Percentiles rank a stretch among this genome's conserved stretches.
These are phyloP conservation scores for Endotrypanum monterogeii DNA, from an alignment of 208 protist genomes.

Conservation along the genomic window DNA sequence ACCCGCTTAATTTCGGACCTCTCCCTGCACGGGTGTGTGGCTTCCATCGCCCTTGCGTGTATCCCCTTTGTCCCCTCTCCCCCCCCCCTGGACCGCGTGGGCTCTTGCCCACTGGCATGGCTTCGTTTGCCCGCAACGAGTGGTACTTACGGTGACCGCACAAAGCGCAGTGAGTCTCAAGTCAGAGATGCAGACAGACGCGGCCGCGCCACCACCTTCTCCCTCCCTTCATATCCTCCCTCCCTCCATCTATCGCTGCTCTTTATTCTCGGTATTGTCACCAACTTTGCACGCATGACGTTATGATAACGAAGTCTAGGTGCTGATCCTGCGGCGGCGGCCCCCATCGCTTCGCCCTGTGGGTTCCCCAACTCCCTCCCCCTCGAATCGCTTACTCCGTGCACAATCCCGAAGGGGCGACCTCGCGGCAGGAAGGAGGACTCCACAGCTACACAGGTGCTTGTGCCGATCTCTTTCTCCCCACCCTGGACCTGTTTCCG, in stretches of 20 bases:
- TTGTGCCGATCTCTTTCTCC: not conserved
- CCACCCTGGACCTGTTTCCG: not conserved
- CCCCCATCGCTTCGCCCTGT: not conserved
- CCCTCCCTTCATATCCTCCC: not conserved
- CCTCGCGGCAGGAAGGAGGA: not conserved
- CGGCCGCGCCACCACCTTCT: not conserved
- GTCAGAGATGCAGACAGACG: not conserved
- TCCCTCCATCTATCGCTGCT: not conserved
- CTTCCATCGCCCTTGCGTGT: constrained; percentile 8
- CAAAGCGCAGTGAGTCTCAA: not conserved
- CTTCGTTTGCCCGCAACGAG: not conserved
- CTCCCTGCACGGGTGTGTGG: not conserved
- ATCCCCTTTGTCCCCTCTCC: not conserved
- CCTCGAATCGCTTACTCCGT: not conserved
- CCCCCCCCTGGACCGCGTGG: too few species aligned
- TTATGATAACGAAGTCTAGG: not conserved
- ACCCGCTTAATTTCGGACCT: not conserved
- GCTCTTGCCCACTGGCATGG: not conserved
- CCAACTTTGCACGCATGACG: not conserved
- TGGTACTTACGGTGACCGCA: not conserved
- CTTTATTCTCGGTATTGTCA: not conserved
- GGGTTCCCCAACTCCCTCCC: not conserved
- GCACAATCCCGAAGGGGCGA: not conserved
- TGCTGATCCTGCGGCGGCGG: not conserved
- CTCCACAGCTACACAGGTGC: not conserved